These are phyloP conservation scores for Pythium folliculosum DNA, from an alignment of 352 stramenopile species.

Conservation along the genomic window DNA sequence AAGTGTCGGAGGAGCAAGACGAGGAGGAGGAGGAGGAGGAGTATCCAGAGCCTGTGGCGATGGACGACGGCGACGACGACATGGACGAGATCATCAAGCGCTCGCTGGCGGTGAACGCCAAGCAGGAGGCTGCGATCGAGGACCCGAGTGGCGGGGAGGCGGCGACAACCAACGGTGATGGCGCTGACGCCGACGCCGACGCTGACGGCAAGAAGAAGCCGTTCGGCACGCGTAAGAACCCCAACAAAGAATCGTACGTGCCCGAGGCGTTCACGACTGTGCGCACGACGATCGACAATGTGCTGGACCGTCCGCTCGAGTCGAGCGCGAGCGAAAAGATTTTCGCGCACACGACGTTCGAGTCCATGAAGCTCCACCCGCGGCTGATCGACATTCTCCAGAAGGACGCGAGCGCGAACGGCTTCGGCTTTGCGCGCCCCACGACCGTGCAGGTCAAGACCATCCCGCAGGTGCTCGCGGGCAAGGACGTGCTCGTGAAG, in stretches of 20 bases:
- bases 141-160: not conserved
- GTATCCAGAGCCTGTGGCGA: conserved; percentile 2
- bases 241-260: conserved; percentile 79
- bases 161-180: not conserved
- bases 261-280: conserved; percentile 59
- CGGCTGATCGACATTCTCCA: conserved; percentile 71
- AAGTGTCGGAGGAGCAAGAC: conserved; percentile 24
- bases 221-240: conserved; percentile 81
- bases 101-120: conserved; percentile 21
- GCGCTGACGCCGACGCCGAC: not conserved
- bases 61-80: conserved; percentile 30
- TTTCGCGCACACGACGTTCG: conserved; percentile 73
- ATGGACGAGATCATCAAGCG: conserved; percentile 26
- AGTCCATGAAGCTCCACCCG: conserved; percentile 65
- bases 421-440: conserved; percentile 76
- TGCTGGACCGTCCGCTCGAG: conserved; percentile 69
- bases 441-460: conserved; percentile 86
- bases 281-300: conserved; percentile 56
- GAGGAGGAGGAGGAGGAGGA: conserved; percentile 27
- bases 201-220: conserved; percentile 28
- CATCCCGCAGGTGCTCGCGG: conserved; percentile 65
- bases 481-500: conserved; percentile 93
- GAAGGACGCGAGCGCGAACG: conserved; percentile 46
- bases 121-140: conserved; percentile 12
- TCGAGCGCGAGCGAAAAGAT: conserved; percentile 84